Conservation (phyloP, 2,329 filamentous ascomycete genomes). For the Chaetothyriales sp. region DNA sequence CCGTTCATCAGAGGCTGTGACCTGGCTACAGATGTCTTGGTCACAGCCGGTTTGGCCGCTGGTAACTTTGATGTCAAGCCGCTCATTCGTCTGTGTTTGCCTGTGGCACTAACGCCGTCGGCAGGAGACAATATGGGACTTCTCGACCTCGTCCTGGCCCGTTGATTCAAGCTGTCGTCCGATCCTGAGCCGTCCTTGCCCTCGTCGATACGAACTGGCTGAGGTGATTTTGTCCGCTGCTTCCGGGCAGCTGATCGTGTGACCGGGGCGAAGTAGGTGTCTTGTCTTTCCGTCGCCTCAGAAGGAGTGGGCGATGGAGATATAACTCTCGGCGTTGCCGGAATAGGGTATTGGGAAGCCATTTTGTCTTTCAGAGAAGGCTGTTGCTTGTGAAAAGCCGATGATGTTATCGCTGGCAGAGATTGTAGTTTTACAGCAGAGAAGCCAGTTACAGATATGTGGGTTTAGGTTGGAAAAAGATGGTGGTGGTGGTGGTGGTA, state of each 20-base stretch:
- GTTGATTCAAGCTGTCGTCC: constrained; percentile 39
- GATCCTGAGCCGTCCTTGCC: constrained; percentile 38
- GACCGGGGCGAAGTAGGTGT: constrained; percentile 58
- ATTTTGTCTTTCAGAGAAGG: constrained; percentile 20
- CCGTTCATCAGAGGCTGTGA: constrained; percentile 27
- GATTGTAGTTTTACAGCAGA: not conserved
- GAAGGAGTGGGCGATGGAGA: constrained; percentile 71
- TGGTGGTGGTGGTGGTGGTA: not conserved
- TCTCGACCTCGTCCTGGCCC: constrained; percentile 57
- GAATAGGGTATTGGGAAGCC: constrained; percentile 44
- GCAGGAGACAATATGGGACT: constrained; percentile 43
- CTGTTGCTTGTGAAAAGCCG: not conserved
- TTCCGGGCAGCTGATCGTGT: constrained; percentile 58
- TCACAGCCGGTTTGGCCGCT: not conserved
- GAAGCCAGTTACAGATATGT: not conserved
- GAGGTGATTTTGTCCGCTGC: constrained; percentile 38
- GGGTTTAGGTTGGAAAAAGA: not conserved
- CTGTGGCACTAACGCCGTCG: constrained; percentile 14
- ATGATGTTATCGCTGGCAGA: not conserved
- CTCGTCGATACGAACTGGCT: constrained; percentile 45
- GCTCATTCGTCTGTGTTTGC: constrained; percentile 35
- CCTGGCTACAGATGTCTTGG: constrained; percentile 22
- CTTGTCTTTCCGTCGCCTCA: constrained; percentile 39
- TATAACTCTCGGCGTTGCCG: constrained; percentile 72
- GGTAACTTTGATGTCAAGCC: constrained; percentile 36